phyloP scores from a whole-genome alignment of 371 early-diverging fungal genomes.

The Saksenaea vasiformis region DNA sequence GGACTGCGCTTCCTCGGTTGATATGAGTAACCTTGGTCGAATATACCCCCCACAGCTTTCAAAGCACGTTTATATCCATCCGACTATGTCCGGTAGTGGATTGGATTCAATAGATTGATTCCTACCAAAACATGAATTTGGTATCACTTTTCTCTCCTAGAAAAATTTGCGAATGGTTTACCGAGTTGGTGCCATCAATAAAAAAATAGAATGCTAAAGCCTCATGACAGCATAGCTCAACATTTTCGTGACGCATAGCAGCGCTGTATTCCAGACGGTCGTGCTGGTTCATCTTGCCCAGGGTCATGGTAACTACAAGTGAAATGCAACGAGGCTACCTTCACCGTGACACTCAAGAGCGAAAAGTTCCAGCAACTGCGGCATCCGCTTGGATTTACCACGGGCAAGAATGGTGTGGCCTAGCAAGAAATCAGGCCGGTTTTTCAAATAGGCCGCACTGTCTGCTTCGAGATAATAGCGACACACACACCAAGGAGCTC shows the following conservation, averaged over 20 bases:
- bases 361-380: neutral
- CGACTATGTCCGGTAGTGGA: neutral
- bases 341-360: neutral
- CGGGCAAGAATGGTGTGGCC: no score
- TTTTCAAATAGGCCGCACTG: no score
- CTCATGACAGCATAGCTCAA: neutral
- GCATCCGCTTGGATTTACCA: neutral
- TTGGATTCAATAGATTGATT: neutral
- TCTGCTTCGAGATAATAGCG: no score
- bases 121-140: neutral
- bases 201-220: neutral
- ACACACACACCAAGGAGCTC: no score
- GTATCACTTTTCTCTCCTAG: neutral
- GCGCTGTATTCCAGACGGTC: conserved; percentile 2
- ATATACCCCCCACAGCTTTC: neutral
- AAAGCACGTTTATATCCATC: neutral
- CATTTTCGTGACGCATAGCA: neutral
- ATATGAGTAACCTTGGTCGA: neutral
- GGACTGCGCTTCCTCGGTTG: neutral
- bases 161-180: neutral
- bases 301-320: neutral
- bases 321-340: neutral
- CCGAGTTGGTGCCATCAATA: neutral
- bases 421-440: no score
- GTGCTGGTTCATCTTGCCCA: conserved; percentile 1